Evolutionary conservation across 805 yeast species (phyloP).

Genomic region (Kluyveromyces aestuarii): DNA sequence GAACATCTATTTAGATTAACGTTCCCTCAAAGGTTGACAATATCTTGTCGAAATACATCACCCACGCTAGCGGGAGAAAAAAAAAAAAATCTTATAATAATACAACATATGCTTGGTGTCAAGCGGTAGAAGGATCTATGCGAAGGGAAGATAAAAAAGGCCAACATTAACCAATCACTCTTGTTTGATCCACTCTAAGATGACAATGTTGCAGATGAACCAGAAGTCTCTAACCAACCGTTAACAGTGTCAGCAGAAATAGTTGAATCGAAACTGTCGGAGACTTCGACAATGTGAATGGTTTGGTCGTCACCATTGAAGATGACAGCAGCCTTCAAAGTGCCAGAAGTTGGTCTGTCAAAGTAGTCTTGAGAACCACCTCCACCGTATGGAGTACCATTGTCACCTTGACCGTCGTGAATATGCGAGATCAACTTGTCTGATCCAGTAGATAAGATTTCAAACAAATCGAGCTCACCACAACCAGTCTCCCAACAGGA

Average conservation of each 20-base stretch:
- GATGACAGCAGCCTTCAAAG: constrained; percentile 86
- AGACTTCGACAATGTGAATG: constrained; percentile 54
- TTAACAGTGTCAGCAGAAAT: constrained; percentile 49
- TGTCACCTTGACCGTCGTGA: constrained; percentile 73
- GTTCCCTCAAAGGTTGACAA: not conserved
- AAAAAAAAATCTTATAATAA: not conserved
- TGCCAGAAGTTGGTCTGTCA: constrained; percentile 65
- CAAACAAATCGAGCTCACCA: constrained; percentile 95
- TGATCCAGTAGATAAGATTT: constrained; percentile 72
- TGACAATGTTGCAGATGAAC: constrained; percentile 36
- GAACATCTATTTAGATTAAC: not conserved
- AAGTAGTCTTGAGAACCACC: constrained; percentile 88
- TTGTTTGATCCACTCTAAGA: not conserved
- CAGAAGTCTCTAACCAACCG: constrained; percentile 47
- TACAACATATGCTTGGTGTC: not conserved
- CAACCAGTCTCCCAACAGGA: constrained; percentile 97
- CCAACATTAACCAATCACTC: no score
- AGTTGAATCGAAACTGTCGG: constrained; percentile 45
- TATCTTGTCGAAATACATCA: not conserved
- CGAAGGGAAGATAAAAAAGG: not conserved
- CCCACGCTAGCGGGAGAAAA: not conserved
- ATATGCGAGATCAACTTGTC: constrained; percentile 68
- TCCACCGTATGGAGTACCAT: constrained; percentile 55
- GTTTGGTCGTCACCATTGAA: constrained; percentile 42
- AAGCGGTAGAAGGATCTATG: not conserved